A percentile compares a stretch with the other conserved stretches of the same genome.
Conservation (phyloP, 495 filamentous ascomycete genomes). For the Daldinia grandis region DNA sequence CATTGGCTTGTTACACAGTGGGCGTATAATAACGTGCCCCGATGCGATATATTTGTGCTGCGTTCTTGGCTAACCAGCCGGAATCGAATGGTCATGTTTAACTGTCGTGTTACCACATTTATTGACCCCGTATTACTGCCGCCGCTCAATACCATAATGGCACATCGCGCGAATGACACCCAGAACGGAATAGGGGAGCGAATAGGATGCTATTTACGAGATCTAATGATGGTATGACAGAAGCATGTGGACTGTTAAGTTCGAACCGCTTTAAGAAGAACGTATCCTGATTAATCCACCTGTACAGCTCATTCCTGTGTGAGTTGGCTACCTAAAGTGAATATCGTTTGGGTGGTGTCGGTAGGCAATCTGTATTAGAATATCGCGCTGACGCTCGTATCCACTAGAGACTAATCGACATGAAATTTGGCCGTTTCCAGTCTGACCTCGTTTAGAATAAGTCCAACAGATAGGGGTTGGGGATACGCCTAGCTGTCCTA, state of each 20-base stretch:
- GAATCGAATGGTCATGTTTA: neutral
- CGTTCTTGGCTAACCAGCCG: constrained; percentile 1
- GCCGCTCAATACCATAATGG: neutral
- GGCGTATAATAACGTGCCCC: constrained; percentile 6
- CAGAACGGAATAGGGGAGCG: neutral
- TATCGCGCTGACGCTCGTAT: constrained; percentile 1
- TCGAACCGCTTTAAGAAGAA: neutral
- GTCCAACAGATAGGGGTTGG: constrained; percentile 42
- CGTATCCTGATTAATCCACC: neutral
- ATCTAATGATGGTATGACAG: neutral
- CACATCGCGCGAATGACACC: neutral
- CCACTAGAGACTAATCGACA: constrained; percentile 14
- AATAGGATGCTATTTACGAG: neutral
- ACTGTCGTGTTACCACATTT: constrained; percentile 9
- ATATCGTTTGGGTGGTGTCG: constrained; percentile 15
- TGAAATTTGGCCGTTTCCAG: neutral
- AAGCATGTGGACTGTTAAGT: neutral
- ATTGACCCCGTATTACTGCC: neutral
- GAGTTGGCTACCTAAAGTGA: constrained; percentile 12
- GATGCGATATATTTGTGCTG: constrained; percentile 13
- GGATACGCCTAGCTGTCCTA: constrained; percentile 29
- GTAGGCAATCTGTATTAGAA: constrained; percentile 7
- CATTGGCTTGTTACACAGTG: constrained; percentile 8
- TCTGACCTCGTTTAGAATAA: constrained; percentile 24
- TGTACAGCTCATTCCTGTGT: constrained; percentile 1